Percentiles rank a stretch among this genome's conserved stretches.
phyloP scores from a whole-genome alignment of 257 asterid genomes.

The Plectranthus barbatus region DNA sequence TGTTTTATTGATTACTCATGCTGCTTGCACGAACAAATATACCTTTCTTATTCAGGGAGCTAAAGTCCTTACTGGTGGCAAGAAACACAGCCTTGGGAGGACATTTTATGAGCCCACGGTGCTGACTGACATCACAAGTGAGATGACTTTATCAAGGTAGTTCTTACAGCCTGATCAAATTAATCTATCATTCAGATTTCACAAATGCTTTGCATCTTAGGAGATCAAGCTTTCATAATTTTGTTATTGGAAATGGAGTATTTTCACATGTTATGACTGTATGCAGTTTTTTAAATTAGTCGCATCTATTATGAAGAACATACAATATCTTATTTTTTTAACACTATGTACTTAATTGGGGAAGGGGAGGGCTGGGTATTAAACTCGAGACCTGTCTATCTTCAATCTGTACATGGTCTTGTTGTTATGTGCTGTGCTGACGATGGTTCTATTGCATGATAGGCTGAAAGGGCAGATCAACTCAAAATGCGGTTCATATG shows the following conservation, averaged over 20 bases:
- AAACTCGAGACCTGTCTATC: no score
- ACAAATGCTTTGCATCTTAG: neutral
- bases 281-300: neutral
- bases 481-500: neutral
- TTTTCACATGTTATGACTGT: neutral
- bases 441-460: neutral
- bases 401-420: neutral
- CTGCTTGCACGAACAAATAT: constrained; percentile 3
- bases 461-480: neutral
- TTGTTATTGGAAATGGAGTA: neutral
- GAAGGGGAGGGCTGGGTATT: no score
- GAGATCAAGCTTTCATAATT: neutral
- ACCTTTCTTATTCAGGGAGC: constrained; percentile 59
- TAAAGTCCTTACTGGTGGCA: constrained; percentile 76
- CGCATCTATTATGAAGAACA: neutral
- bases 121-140: constrained; percentile 63
- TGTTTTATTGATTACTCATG: neutral
- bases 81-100: constrained; percentile 85
- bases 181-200: neutral
- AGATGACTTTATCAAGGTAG: constrained; percentile 81
- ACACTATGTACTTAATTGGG: no score
- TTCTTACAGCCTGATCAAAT: constrained; percentile 10
- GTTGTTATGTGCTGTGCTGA: neutral
- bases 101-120: constrained; percentile 92
- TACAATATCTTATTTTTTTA: neutral